These are phyloP conservation scores for Phytopythium oedochilum DNA, from an alignment of 352 stramenopile species.

Conservation along the genomic window DNA sequence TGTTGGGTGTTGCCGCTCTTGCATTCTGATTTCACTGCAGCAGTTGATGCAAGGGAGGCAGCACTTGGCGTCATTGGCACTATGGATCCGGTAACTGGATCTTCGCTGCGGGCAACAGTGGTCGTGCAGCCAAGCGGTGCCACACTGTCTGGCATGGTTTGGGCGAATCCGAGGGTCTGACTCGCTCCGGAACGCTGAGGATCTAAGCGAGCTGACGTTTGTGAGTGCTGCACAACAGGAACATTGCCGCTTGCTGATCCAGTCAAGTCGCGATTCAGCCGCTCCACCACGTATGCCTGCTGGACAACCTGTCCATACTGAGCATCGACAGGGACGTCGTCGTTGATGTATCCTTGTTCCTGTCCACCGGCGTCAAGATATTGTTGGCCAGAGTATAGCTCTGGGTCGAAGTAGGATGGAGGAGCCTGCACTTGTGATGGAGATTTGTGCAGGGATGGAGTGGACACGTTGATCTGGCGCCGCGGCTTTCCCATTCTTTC, in stretches of 20 bases:
- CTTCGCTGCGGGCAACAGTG: neutral
- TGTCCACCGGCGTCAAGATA: neutral
- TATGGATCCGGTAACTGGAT: neutral
- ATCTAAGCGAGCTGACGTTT: neutral
- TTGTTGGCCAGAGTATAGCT: neutral
- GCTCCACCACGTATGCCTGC: neutral
- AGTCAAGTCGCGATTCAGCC: too few relatives aligned
- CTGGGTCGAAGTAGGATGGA: neutral
- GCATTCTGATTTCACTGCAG: neutral
- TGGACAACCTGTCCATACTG: neutral
- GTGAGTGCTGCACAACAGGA: neutral
- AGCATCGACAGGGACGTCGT: neutral
- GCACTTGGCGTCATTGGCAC: neutral
- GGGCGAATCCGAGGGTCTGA: neutral
- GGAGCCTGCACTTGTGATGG: neutral
- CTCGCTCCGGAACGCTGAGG: neutral
- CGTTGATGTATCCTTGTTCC: neutral
- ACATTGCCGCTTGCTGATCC: too few relatives aligned
- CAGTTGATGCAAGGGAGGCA: neutral
- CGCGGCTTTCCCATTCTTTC: neutral
- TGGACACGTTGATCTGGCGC: neutral
- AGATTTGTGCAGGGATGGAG: neutral
- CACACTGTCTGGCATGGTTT: neutral
- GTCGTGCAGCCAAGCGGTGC: neutral
- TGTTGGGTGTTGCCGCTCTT: neutral